phyloP scores from a whole-genome alignment of 495 filamentous ascomycete species.

The Acidiella bohemica region DNA sequence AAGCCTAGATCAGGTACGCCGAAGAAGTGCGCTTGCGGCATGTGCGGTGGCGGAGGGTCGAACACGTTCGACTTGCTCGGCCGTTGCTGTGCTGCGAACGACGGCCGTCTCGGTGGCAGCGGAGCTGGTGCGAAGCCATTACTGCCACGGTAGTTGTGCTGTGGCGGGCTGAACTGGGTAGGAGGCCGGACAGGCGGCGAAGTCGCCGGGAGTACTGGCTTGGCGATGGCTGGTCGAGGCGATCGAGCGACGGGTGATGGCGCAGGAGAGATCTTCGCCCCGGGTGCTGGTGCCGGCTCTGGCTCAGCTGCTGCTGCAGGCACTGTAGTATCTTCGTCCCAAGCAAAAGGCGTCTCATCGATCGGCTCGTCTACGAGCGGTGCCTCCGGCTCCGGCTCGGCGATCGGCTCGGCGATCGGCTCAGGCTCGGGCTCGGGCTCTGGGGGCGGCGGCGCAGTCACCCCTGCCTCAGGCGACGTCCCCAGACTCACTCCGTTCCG shows the following conservation, averaged over 20 bases:
- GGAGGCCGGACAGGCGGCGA: slow-evolving; percentile 5
- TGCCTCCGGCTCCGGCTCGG: background rate
- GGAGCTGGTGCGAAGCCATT: too few relatives aligned
- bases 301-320: background rate
- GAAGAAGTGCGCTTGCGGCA: slow-evolving; percentile 61
- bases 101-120: background rate
- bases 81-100: slow-evolving; percentile 2
- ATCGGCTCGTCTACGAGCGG: background rate
- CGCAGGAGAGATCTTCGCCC: too few relatives aligned
- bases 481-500: slow-evolving; percentile 6
- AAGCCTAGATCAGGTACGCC: slow-evolving; percentile 43
- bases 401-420: too few relatives aligned
- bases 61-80: slow-evolving; percentile 13
- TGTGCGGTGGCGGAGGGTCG: slow-evolving; percentile 60
- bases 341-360: background rate
- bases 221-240: slow-evolving; percentile 3
- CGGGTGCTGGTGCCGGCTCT: background rate
- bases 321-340: background rate
- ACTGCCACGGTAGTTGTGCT: background rate
- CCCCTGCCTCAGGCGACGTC: background rate
- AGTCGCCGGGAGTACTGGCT: background rate
- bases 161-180: background rate
- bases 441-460: too few relatives aligned
- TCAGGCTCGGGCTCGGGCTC: too few relatives aligned
- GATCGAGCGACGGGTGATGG: too few relatives aligned